phyloP scores from a whole-genome alignment of 768 basidiomycete genomes.

The Mycena vitilis region DNA sequence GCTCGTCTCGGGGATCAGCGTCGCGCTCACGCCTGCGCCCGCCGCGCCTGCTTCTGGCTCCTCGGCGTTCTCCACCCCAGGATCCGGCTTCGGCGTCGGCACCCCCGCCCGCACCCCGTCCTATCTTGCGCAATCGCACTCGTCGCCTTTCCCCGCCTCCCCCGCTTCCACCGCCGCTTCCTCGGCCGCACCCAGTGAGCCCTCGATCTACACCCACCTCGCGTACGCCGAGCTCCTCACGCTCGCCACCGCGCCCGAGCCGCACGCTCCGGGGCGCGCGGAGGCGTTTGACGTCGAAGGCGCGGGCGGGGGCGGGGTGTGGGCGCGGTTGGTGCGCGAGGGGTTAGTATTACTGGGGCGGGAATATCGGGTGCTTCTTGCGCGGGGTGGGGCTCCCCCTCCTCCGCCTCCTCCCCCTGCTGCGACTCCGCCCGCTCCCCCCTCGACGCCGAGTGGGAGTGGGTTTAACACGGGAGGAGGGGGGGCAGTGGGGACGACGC shows the following conservation, averaged over 20 bases:
- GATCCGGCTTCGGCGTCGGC: no score
- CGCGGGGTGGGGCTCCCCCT: conserved; percentile 62
- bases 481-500: conserved; percentile 6
- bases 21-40: conserved; percentile 49
- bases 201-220: conserved; percentile 67
- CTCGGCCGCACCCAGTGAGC: conserved; percentile 60
- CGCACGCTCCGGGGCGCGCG: conserved; percentile 42
- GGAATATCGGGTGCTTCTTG: conserved; percentile 76
- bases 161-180: conserved; percentile 44
- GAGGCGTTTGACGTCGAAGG: conserved; percentile 33
- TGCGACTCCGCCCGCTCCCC: no score
- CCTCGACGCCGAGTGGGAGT: no score
- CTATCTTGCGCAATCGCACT: conserved; percentile 44
- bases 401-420: no score
- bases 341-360: conserved; percentile 69
- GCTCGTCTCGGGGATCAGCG: conserved; percentile 73
- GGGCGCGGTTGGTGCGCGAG: conserved; percentile 70
- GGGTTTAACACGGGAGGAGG: no score
- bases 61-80: conserved; percentile 38
- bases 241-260: conserved; percentile 53
- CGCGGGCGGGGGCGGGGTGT: conserved; percentile 52
- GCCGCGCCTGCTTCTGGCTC: conserved; percentile 32
- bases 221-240: conserved; percentile 73
- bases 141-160: no score
- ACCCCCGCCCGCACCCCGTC: conserved; percentile 38